Conservation (phyloP, 139 green algal species). For the Dunaliella primolecta region DNA sequence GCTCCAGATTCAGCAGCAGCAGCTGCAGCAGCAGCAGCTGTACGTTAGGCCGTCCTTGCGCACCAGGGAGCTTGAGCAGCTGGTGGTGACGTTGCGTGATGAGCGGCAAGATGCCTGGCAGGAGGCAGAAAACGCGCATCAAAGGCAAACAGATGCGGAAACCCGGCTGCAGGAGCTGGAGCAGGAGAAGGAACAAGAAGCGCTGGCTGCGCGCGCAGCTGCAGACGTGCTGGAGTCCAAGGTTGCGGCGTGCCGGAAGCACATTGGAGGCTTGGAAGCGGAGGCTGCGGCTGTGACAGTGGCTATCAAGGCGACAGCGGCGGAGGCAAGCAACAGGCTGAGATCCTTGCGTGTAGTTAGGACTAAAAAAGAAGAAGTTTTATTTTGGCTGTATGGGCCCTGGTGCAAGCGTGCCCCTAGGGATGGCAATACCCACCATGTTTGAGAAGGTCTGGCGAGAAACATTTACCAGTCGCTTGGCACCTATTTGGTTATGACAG, state of each 20-base stretch:
- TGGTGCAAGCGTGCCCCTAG: too few species aligned
- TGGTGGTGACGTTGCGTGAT: background rate
- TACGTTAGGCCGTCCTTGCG: background rate
- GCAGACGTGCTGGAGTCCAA: background rate
- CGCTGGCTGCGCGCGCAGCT: too few species aligned
- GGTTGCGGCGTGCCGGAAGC: background rate
- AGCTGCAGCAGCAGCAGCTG: too few species aligned
- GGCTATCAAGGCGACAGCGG: background rate
- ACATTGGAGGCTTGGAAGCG: background rate
- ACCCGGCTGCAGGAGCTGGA: too few species aligned
- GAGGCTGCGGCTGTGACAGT: background rate
- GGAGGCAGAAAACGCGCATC: background rate
- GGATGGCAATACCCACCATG: too few species aligned
- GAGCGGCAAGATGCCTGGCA: background rate
- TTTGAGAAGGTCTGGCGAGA: too few species aligned
- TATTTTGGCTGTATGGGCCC: too few species aligned
- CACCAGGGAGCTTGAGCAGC: background rate
- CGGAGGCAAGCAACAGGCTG: background rate
- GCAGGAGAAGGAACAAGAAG: constrained; percentile 20
- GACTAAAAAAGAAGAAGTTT: too few species aligned
- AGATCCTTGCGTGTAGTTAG: too few species aligned
- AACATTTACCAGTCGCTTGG: too few species aligned
- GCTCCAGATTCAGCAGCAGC: background rate
- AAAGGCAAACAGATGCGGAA: too few species aligned
- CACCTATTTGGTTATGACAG: too few species aligned